phyloP scores from a whole-genome alignment of 768 basidiomycete genomes.

The Suillus clintonianus region DNA sequence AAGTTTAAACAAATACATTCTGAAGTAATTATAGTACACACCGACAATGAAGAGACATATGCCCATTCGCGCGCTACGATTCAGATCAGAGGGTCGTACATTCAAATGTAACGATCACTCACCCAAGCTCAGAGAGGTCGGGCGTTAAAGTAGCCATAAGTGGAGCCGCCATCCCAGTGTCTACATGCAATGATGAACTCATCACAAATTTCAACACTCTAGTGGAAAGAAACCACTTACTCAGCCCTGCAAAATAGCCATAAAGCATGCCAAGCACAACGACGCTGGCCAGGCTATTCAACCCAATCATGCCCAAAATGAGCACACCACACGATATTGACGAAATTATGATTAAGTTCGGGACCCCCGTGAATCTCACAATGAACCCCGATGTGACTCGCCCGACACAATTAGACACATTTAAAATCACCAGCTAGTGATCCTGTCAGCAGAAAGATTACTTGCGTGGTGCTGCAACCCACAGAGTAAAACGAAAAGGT shows the following conservation, averaged over 20 bases:
- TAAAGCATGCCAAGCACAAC: slow-evolving; percentile 47
- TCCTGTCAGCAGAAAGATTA: neutral
- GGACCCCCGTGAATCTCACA: slow-evolving; percentile 41
- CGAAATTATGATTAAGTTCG: slow-evolving; percentile 43
- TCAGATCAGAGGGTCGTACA: neutral
- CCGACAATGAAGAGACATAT: slow-evolving; percentile 49
- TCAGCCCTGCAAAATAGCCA: slow-evolving; percentile 49
- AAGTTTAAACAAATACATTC: neutral
- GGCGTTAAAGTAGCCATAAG: slow-evolving; percentile 46
- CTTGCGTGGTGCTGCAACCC: neutral
- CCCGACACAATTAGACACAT: slow-evolving; percentile 49
- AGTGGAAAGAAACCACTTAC: slow-evolving; percentile 21
- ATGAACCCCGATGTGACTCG: slow-evolving; percentile 45
- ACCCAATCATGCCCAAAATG: slow-evolving; percentile 47
- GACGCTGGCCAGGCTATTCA: slow-evolving; percentile 38
- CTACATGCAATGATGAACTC: slow-evolving; percentile 15
- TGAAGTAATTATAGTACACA: slow-evolving; percentile 11
- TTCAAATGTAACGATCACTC: slow-evolving; percentile 5
- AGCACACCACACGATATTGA: slow-evolving; percentile 35
- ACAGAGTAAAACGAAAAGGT: slow-evolving; percentile 59
- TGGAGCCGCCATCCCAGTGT: slow-evolving; percentile 42
- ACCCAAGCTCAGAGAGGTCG: slow-evolving; percentile 54
- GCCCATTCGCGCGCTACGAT: slow-evolving; percentile 40
- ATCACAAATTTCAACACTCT: neutral
- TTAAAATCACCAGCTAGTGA: slow-evolving; percentile 52